Evolutionary conservation across 148 eudicot species (phyloP).

Genomic region (Cornus controversa): DNA sequence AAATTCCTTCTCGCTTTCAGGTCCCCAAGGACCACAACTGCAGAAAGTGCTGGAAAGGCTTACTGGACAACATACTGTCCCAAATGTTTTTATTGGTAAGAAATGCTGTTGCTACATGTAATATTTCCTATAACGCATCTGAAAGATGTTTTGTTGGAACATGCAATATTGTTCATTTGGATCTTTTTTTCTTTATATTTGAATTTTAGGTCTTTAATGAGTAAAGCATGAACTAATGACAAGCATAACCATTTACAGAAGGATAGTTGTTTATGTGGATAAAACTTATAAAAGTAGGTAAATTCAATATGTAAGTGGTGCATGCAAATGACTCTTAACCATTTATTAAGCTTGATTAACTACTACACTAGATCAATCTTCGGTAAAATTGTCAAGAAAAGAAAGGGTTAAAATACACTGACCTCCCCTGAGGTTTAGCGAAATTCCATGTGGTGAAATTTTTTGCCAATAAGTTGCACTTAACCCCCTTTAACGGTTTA

Average conservation of each 20-base stretch:
- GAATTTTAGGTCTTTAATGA: background rate
- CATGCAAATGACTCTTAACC: no score
- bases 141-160: background rate
- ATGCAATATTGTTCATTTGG: background rate
- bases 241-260: background rate
- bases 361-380: no score
- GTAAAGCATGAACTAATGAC: background rate
- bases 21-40: slow-evolving; percentile 85
- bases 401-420: no score
- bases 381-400: background rate
- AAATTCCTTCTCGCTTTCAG: slow-evolving; percentile 33
- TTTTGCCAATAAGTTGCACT: no score
- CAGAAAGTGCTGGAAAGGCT: slow-evolving; percentile 80
- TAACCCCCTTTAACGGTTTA: no score
- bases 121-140: background rate
- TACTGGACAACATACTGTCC: slow-evolving; percentile 89
- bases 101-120: background rate
- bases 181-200: background rate
- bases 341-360: no score
- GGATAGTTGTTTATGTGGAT: background rate
- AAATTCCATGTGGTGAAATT: no score
- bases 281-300: no score
- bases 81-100: slow-evolving; percentile 92
- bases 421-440: no score
- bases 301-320: no score